phyloP scores from a whole-genome alignment of 2,329 filamentous ascomycete species.

The Colletotrichum somersetense region DNA sequence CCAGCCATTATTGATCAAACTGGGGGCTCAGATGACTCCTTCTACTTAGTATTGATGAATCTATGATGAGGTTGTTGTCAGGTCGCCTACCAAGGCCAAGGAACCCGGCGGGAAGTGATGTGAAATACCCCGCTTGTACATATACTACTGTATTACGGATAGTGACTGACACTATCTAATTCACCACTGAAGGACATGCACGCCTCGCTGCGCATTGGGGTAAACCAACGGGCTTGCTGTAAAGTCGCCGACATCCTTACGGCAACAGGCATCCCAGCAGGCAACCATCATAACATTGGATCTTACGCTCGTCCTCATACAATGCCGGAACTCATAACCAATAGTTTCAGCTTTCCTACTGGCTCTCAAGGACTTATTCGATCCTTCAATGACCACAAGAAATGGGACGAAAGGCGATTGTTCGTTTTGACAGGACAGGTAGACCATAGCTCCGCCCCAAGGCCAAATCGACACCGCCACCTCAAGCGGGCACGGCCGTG shows the following conservation, averaged over 20 bases:
- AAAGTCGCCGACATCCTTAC: not conserved
- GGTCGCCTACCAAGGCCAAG: not conserved
- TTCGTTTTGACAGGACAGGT: not conserved
- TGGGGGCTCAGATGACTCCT: not conserved
- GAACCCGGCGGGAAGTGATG: not conserved
- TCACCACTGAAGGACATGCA: too few relatives aligned
- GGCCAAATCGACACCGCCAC: slow-evolving; percentile 17
- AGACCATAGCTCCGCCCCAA: not conserved
- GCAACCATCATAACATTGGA: not conserved
- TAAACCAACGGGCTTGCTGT: not conserved
- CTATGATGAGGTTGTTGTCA: not conserved
- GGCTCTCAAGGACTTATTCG: not conserved
- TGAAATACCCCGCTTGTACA: not conserved
- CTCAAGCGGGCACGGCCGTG: not conserved
- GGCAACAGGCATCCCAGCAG: not conserved
- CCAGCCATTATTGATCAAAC: not conserved
- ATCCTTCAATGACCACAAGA: not conserved
- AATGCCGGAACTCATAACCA: not conserved
- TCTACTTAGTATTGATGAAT: not conserved
- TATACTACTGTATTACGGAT: too few relatives aligned
- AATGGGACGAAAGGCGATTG: not conserved
- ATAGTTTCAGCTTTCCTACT: too few relatives aligned
- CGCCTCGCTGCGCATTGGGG: not conserved
- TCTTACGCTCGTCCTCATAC: not conserved
- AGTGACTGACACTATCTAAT: not conserved